Conservation (phyloP, 495 filamentous ascomycete genomes). For the Hypoxylon fragiforme region DNA sequence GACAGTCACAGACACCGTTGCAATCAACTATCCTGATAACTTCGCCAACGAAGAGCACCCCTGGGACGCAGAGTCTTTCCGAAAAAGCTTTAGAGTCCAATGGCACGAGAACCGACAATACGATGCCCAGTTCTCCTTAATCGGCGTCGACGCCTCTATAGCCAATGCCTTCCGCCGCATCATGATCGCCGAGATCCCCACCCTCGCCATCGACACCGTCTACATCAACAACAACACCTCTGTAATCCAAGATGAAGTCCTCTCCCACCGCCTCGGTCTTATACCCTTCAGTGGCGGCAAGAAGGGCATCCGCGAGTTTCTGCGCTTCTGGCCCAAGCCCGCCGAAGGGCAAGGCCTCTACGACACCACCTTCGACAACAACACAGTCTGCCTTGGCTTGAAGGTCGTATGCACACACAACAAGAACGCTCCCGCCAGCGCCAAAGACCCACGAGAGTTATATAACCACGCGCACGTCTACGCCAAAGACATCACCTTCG, state of each 20-base stretch:
- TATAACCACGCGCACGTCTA: conserved; percentile 89
- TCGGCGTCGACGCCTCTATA: conserved; percentile 87
- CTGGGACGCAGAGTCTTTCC: conserved; percentile 81
- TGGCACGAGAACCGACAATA: conserved; percentile 78
- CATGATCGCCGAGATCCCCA: conserved; percentile 91
- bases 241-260: conserved; percentile 95
- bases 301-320: conserved; percentile 68
- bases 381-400: conserved; percentile 75
- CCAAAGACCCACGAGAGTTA: conserved; percentile 77
- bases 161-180: conserved; percentile 99
- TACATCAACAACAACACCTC: conserved; percentile 94
- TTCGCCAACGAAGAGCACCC: conserved; percentile 87
- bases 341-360: conserved; percentile 41
- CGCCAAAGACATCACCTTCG: conserved; percentile 76
- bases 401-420: conserved; percentile 77
- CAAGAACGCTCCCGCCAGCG: conserved; percentile 63
- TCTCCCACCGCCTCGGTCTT: conserved; percentile 84
- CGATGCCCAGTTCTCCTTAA: conserved; percentile 84
- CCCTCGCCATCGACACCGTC: conserved; percentile 85
- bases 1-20: conserved; percentile 83
- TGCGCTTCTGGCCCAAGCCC: conserved; percentile 72
- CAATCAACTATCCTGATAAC: conserved; percentile 87
- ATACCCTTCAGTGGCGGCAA: conserved; percentile 82
- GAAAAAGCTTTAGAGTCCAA: conserved; percentile 66
- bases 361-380: conserved; percentile 66